Evolutionary conservation across 1,284 basidiomycete species (phyloP), one percentile per base, ranked within the genome.

Genomic region (Phellinidium pouzarii): DNA sequence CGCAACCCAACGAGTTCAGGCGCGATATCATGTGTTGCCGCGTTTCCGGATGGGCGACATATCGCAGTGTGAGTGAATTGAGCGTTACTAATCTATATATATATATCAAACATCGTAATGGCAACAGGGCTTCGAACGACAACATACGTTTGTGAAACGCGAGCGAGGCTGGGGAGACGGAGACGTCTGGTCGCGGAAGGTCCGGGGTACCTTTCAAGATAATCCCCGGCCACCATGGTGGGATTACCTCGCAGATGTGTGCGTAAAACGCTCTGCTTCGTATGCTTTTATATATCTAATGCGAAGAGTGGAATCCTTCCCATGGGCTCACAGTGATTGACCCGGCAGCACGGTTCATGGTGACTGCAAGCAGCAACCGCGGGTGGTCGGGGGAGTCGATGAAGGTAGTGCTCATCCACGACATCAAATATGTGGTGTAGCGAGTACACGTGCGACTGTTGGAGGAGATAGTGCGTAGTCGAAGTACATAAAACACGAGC

Each of bases 121-220:
- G 6, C 34, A 22, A 22, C 48, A 94, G 91, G 55, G 95, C 92
- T 6, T 94, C 91, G 14, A 81, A 84, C 53, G 95, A 99, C 70
- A 97, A 97, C 64, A 80, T 99, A 54, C 78, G 96, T 25, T 67
- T 99, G 41, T 99, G 94, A 94, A 93, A 98, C 63, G 89, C 88
- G 26, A 78, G 81, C 19, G 87, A 92, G 59, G 79, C 81, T 41
- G 79, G 78, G 48, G 82, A 90, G 62, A 68, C 74, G 6, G 86
- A 88, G 62, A 74, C 73, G 6, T 74, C 63, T 49, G 76, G 77
- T 37, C 22, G 41, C 58, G 59, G 43, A 65, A 60, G 51, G 64
- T 37, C 53, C 59, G 79, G 83, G 6, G 83, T 85, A 17, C 87
- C 87, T 58, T 97, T 97, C 76, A 93, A 93, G 68, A 96, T 98